A percentile compares a stretch with the other conserved stretches of the same genome.
These are phyloP conservation scores for Nissolia schottii DNA, from an alignment of 306 rosid species.

Conservation along the genomic window DNA sequence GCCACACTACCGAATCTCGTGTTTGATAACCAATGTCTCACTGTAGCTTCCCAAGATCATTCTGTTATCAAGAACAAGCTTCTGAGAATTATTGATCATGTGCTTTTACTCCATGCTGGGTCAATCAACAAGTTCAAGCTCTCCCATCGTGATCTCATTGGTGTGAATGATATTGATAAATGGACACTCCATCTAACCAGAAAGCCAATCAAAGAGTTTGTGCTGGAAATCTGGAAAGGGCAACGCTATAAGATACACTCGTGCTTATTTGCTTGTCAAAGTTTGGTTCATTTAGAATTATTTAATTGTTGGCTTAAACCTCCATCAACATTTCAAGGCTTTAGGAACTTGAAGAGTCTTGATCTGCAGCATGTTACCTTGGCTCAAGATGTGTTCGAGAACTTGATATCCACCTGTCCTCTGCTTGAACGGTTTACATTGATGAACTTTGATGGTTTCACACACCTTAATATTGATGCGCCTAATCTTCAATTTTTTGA, in stretches of 20 bases:
- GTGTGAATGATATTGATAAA: slow-evolving; percentile 45
- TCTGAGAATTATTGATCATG: slow-evolving; percentile 53
- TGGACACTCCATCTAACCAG: slow-evolving; percentile 51
- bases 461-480: slow-evolving; percentile 45
- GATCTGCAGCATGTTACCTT: slow-evolving; percentile 64
- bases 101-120: slow-evolving; percentile 62
- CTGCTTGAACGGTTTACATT: slow-evolving; percentile 50
- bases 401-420: slow-evolving; percentile 47
- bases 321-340: slow-evolving; percentile 48
- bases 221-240: slow-evolving; percentile 60
- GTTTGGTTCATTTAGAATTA: slow-evolving; percentile 45
- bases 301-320: slow-evolving; percentile 57
- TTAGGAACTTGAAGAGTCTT: slow-evolving; percentile 57
- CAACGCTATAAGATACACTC: slow-evolving; percentile 52
- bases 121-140: slow-evolving; percentile 47
- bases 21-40: slow-evolving; percentile 43
- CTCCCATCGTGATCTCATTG: slow-evolving; percentile 44
- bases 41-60: slow-evolving; percentile 28
- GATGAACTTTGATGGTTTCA: slow-evolving; percentile 58
- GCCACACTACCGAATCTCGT: slow-evolving; percentile 45
- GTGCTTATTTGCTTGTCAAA: slow-evolving; percentile 43
- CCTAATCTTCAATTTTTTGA: slow-evolving; percentile 53
- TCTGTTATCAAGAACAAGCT: slow-evolving; percentile 37
- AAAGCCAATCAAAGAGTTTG: slow-evolving; percentile 45
- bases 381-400: slow-evolving; percentile 51